Conservation (phyloP, 345 rosid genomes). For the Corymbia maculata region DNA sequence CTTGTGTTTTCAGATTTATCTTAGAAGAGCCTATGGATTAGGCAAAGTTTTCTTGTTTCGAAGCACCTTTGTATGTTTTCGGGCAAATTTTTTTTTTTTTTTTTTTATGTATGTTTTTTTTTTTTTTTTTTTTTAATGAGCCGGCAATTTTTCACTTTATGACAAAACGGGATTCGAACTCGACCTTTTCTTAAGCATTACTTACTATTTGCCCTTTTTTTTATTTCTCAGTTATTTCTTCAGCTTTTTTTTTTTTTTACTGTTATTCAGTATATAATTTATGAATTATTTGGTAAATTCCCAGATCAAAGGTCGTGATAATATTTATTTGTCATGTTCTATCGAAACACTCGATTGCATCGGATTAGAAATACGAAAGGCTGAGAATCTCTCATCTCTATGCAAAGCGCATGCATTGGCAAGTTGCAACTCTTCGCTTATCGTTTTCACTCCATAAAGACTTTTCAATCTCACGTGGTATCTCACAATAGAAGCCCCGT, state of each 20-base stretch:
- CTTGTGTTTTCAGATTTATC: not conserved
- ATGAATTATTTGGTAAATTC: not conserved
- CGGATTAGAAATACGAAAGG: fast-evolving
- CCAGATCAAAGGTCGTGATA: fast-evolving
- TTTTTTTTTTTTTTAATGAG: too few species aligned
- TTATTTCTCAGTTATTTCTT: not conserved
- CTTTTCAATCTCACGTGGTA: fast-evolving
- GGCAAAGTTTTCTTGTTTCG: not conserved
- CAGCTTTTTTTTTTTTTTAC: too few species aligned
- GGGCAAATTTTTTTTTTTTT: too few species aligned
- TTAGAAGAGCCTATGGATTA: too few species aligned
- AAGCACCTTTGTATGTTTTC: too few species aligned
- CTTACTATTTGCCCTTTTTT: not conserved
- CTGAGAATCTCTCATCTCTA: not conserved
- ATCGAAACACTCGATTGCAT: not conserved
- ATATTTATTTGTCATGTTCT: fast-evolving
- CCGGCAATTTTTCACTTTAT: too few species aligned
- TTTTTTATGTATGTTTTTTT: too few species aligned
- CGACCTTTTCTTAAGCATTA: not conserved
- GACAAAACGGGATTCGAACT: too few species aligned
- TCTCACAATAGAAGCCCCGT: not conserved
- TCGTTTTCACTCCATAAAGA: not conserved
- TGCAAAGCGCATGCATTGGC: not conserved
- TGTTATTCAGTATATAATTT: not conserved
- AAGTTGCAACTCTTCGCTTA: not conserved